These are phyloP conservation scores for Podaxis rugospora DNA, from an alignment of 768 basidiomycete genomes.

Conservation along the genomic window DNA sequence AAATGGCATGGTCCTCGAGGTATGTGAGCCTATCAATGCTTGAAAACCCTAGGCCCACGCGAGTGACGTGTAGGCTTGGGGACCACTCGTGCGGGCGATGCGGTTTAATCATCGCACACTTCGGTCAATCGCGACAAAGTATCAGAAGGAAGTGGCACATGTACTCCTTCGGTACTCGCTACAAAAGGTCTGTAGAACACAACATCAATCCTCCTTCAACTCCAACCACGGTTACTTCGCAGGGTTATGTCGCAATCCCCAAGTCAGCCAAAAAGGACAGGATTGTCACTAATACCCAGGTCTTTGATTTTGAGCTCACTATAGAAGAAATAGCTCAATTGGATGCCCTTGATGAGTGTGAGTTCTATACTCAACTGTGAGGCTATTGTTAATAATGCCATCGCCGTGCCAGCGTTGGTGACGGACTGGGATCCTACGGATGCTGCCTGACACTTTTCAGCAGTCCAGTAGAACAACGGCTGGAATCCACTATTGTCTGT, in stretches of 20 bases:
- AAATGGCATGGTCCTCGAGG: conserved; percentile 60
- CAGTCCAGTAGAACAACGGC: not conserved
- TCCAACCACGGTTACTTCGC: not conserved
- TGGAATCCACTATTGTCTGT: not conserved
- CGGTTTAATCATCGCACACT: conserved; percentile 59
- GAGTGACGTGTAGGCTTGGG: conserved; percentile 58
- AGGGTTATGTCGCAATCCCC: conserved; percentile 62
- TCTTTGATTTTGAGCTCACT: conserved; percentile 60
- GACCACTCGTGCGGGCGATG: conserved; percentile 61
- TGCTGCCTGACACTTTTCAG: conserved; percentile 13
- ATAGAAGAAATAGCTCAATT: conserved; percentile 44
- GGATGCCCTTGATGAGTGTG: conserved; percentile 52
- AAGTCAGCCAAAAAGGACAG: conserved; percentile 53
- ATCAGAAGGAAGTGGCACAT: conserved; percentile 52
- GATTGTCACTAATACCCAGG: conserved; percentile 50
- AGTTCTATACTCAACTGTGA: conserved; percentile 12
- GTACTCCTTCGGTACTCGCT: conserved; percentile 70
- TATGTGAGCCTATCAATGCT: conserved; percentile 21
- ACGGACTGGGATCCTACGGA: conserved; percentile 37
- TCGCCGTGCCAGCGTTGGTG: conserved; percentile 26
- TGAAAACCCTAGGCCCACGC: conserved; percentile 3
- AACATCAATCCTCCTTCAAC: not conserved
- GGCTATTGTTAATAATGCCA: not conserved
- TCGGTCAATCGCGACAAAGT: conserved; percentile 42
- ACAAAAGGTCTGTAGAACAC: conserved; percentile 51